Evolutionary conservation across 2,329 filamentous ascomycete species (phyloP).

Genomic region (Pseudogymnoascus sp.): DNA sequence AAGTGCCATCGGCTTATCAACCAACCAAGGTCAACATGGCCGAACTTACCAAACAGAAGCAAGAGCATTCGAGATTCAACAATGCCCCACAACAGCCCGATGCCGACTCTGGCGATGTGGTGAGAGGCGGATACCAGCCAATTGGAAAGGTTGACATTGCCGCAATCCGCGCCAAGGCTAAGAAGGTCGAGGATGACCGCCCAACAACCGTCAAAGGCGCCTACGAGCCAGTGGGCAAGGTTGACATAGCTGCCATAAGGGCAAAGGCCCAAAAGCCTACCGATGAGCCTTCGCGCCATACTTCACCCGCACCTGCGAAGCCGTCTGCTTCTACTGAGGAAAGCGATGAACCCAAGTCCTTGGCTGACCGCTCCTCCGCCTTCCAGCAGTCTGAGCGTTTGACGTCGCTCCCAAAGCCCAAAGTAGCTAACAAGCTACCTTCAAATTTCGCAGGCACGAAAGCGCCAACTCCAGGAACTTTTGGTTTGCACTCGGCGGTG

Average conservation of each 20-base stretch:
- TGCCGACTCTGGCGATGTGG: conserved; percentile 49
- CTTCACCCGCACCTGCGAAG: conserved; percentile 40
- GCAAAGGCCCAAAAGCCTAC: conserved; percentile 67
- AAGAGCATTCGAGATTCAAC: conserved; percentile 57
- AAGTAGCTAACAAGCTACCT: conserved; percentile 83
- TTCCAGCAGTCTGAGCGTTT: conserved; percentile 75
- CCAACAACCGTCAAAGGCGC: conserved; percentile 83
- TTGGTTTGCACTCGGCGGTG: conserved; percentile 57
- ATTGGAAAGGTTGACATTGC: conserved; percentile 97
- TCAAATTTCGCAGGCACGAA: conserved; percentile 81
- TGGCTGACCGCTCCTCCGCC: conserved; percentile 70
- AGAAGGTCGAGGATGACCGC: conserved; percentile 65
- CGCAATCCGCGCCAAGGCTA: conserved; percentile 72
- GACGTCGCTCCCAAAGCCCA: conserved; percentile 86
- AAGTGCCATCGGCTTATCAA: conserved; percentile 86
- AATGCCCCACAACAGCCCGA: conserved; percentile 40
- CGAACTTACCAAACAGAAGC: conserved; percentile 69
- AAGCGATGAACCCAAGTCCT: conserved; percentile 50
- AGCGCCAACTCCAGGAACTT: conserved; percentile 68
- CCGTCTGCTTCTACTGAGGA: conserved; percentile 33
- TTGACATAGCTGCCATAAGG: conserved; percentile 91
- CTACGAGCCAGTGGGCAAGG: conserved; percentile 92
- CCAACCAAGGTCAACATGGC: conserved; percentile 93
- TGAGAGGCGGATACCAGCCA: conserved; percentile 84
- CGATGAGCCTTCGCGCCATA: conserved; percentile 28